A percentile compares a stretch with the other conserved stretches of the same genome.
phyloP scores from a whole-genome alignment of 257 asterid species.

The Knoxia roxburghii region DNA sequence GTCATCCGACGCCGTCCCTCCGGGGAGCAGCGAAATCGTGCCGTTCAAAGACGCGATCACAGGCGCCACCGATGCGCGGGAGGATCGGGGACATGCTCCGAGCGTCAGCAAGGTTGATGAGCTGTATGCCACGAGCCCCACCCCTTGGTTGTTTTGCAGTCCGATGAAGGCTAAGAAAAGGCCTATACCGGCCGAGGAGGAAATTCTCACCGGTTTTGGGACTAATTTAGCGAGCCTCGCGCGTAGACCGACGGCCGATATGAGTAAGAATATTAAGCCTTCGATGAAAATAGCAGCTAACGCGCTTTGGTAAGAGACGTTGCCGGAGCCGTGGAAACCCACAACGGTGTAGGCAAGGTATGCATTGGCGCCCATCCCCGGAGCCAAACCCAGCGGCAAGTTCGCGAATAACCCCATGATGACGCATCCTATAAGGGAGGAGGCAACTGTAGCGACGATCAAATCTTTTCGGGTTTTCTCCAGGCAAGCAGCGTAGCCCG shows the following conservation, averaged over 20 bases:
- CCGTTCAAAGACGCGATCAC: slow-evolving; percentile 47
- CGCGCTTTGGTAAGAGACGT: slow-evolving; percentile 61
- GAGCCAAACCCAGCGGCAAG: slow-evolving; percentile 74
- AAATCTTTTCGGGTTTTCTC: slow-evolving; percentile 59
- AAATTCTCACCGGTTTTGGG: slow-evolving; percentile 75
- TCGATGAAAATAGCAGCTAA: slow-evolving; percentile 85
- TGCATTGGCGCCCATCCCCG: slow-evolving; percentile 94
- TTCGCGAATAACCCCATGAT: slow-evolving; percentile 84
- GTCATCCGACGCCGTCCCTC: slow-evolving; percentile 63
- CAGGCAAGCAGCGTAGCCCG: slow-evolving; percentile 82
- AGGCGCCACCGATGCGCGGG: slow-evolving; percentile 60
- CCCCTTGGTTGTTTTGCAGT: slow-evolving; percentile 68
- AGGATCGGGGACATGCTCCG: slow-evolving; percentile 69
- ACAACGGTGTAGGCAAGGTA: slow-evolving; percentile 91
- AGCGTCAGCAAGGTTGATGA: slow-evolving; percentile 77
- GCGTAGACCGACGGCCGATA: slow-evolving; percentile 75
- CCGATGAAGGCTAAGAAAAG: slow-evolving; percentile 84
- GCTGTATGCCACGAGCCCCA: slow-evolving; percentile 72
- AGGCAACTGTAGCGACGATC: slow-evolving; percentile 80
- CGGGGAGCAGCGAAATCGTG: slow-evolving; percentile 57
- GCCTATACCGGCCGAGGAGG: slow-evolving; percentile 93
- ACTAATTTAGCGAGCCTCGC: slow-evolving; percentile 72
- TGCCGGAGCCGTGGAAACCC: slow-evolving; percentile 93
- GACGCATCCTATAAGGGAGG: slow-evolving; percentile 71
- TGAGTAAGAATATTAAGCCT: slow-evolving; percentile 55